Conservation (phyloP, 257 asterid genomes). For the Oldenlandia corymbosa region DNA sequence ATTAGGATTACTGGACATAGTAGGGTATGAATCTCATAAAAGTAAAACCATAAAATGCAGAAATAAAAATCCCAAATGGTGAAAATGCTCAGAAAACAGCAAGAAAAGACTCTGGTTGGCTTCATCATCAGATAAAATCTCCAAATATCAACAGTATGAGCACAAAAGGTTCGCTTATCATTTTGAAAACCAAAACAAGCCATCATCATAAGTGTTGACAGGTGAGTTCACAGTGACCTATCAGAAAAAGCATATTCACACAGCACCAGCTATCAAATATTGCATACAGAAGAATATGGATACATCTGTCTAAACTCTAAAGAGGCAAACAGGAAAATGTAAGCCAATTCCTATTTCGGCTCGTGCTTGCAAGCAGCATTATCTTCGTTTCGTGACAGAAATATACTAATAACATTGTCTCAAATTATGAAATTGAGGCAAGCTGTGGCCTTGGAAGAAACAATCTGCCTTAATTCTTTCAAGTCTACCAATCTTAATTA, state of each 20-base stretch:
- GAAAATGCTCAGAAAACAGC: background rate
- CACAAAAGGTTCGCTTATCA: background rate
- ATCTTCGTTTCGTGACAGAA: constrained; percentile 1
- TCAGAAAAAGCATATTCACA: background rate
- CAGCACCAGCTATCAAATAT: background rate
- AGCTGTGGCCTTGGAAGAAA: background rate
- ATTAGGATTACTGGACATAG: constrained; percentile 3
- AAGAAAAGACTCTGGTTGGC: background rate
- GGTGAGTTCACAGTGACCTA: background rate
- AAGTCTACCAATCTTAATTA: background rate
- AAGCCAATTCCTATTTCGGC: background rate
- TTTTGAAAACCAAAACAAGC: background rate
- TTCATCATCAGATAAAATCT: background rate
- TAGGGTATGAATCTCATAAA: background rate
- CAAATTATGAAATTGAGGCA: background rate
- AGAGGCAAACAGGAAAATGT: background rate
- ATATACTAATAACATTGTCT: background rate
- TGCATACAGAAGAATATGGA: background rate
- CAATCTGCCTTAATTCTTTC: background rate
- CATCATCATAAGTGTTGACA: background rate
- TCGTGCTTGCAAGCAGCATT: too few species aligned
- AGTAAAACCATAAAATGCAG: background rate
- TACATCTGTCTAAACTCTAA: background rate
- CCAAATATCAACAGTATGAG: background rate
- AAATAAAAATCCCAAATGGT: background rate